Evolutionary conservation across 2,329 filamentous ascomycete species (phyloP).

Genomic region (Xenoacremonium recifei): DNA sequence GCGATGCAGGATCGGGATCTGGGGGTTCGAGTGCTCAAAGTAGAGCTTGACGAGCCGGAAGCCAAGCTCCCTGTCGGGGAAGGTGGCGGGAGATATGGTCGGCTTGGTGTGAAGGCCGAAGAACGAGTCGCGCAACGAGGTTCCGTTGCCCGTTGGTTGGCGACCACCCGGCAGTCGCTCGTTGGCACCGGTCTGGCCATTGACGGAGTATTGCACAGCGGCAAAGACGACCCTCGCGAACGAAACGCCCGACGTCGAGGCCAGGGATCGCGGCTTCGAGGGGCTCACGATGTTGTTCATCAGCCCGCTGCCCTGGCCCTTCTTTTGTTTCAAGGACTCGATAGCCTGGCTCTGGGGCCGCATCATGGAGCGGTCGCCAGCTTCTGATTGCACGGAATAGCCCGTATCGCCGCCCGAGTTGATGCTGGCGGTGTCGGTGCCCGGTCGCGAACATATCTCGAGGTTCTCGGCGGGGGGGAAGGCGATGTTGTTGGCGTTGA

Average conservation of each 20-base stretch:
- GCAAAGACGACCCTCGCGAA: slow-evolving; percentile 94
- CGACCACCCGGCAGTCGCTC: slow-evolving; percentile 22
- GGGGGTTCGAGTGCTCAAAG: slow-evolving; percentile 94
- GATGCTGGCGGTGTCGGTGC: slow-evolving; percentile 34
- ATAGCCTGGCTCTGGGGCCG: slow-evolving; percentile 30
- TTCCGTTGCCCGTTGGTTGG: slow-evolving; percentile 46
- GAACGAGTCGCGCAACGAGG: slow-evolving; percentile 92
- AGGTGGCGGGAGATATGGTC: slow-evolving; percentile 79
- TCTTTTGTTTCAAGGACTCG: slow-evolving; percentile 35
- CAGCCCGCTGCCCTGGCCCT: slow-evolving; percentile 31
- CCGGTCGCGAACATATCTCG: slow-evolving; percentile 57
- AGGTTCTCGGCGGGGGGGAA: slow-evolving; percentile 73
- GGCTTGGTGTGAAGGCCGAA: slow-evolving; percentile 94
- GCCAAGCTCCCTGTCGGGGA: slow-evolving; percentile 76
- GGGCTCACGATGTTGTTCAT: slow-evolving; percentile 77
- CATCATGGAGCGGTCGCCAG: slow-evolving; percentile 19
- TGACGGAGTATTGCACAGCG: slow-evolving; percentile 74
- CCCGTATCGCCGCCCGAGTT: slow-evolving; percentile 29
- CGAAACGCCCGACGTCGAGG: slow-evolving; percentile 85
- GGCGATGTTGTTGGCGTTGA: slow-evolving; percentile 66
- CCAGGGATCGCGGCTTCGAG: slow-evolving; percentile 77
- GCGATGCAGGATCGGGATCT: slow-evolving; percentile 89
- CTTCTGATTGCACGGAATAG: slow-evolving; percentile 34
- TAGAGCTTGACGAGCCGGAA: slow-evolving; percentile 75
- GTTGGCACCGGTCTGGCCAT: slow-evolving; percentile 53